phyloP scores from a whole-genome alignment of 257 asterid genomes.

The Prunella vulgaris region DNA sequence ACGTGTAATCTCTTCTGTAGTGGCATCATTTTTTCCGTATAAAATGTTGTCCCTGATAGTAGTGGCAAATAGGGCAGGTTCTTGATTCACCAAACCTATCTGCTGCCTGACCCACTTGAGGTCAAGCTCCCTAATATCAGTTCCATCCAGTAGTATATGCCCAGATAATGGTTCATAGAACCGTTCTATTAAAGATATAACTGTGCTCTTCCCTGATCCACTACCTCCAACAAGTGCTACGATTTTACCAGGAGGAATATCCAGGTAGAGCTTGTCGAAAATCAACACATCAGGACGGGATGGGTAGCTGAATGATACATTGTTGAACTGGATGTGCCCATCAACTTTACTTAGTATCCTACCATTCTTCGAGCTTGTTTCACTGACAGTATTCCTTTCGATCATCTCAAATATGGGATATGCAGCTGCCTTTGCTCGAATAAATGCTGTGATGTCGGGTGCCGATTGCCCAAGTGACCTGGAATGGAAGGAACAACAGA shows the following conservation, averaged over 20 bases:
- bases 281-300: slow-evolving; percentile 78
- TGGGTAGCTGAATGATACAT: slow-evolving; percentile 73
- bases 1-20: slow-evolving; percentile 60
- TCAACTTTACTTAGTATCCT: slow-evolving; percentile 54
- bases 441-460: slow-evolving; percentile 79
- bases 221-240: slow-evolving; percentile 97
- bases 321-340: slow-evolving; percentile 75
- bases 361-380: slow-evolving; percentile 45
- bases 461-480: slow-evolving; percentile 97
- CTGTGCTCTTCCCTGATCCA: slow-evolving; percentile 97
- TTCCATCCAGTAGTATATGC: slow-evolving; percentile 60
- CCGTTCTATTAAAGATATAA: slow-evolving; percentile 86
- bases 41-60: slow-evolving; percentile 79
- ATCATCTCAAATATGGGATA: slow-evolving; percentile 93
- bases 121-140: slow-evolving; percentile 57
- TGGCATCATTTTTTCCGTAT: slow-evolving; percentile 79
- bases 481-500: slow-evolving; percentile 1
- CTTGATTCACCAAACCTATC: slow-evolving; percentile 90
- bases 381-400: slow-evolving; percentile 54
- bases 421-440: slow-evolving; percentile 86
- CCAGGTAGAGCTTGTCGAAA: slow-evolving; percentile 58
- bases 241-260: slow-evolving; percentile 82
- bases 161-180: slow-evolving; percentile 82
- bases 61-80: slow-evolving; percentile 91
- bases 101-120: slow-evolving; percentile 83